These are phyloP conservation scores for Morella rubra DNA, from an alignment of 306 rosid species.

Conservation along the genomic window DNA sequence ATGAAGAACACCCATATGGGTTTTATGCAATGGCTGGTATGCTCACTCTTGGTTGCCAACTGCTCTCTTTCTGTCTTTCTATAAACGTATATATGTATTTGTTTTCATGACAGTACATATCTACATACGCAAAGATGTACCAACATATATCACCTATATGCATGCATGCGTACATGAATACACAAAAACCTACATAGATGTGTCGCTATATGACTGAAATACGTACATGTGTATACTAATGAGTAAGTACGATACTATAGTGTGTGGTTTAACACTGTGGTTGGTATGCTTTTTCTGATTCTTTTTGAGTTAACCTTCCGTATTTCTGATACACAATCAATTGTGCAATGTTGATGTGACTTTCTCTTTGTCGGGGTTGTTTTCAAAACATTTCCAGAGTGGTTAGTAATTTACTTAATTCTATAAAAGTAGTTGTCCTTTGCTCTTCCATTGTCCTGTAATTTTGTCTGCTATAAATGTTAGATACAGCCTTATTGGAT, in stretches of 20 bases:
- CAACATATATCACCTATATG: not conserved
- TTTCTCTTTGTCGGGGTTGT: not conserved
- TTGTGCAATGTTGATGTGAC: not conserved
- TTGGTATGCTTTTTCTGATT: not conserved
- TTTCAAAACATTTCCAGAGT: not conserved
- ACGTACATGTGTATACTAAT: no score
- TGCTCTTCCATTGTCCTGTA: not conserved
- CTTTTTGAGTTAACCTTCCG: not conserved
- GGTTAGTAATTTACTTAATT: not conserved
- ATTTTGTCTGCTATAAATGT: not conserved
- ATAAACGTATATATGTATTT: no score
- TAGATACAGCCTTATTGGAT: not conserved
- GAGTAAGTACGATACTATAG: no score
- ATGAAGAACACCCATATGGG: conserved; percentile 97
- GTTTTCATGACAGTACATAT: no score
- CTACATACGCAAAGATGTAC: not conserved
- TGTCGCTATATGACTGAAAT: no score
- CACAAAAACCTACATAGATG: no score
- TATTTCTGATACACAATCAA: not conserved
- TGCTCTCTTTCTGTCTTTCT: not conserved
- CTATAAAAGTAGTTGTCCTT: not conserved
- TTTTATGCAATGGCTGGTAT: conserved; percentile 97
- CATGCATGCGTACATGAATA: not conserved
- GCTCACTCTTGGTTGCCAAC: conserved; percentile 10
- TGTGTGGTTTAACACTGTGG: not conserved